Evolutionary conservation across 495 filamentous ascomycete genomes (phyloP).

Genomic region (Aspergillus kassunensis): DNA sequence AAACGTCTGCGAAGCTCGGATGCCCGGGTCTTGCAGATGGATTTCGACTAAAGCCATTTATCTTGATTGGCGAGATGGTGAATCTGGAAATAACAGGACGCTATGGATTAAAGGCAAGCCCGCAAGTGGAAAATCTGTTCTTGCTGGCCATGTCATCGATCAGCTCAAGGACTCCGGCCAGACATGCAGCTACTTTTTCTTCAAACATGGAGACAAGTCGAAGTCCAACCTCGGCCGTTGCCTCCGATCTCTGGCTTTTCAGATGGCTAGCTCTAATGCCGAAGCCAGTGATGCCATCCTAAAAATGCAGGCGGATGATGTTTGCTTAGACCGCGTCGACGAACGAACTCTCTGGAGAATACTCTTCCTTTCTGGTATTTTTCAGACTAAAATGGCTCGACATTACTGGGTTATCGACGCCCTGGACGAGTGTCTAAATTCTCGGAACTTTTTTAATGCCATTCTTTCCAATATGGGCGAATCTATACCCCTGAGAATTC

Average conservation of each 20-base stretch:
- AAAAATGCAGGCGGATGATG: conserved; percentile 18
- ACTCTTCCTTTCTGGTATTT: conserved; percentile 31
- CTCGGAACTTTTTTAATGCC: conserved; percentile 15
- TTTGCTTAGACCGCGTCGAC: conserved; percentile 22
- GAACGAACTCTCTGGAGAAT: conserved; percentile 35
- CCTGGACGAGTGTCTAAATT: conserved; percentile 34
- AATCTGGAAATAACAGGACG: conserved; percentile 13
- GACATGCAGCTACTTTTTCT: conserved; percentile 21
- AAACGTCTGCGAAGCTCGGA: conserved; percentile 33
- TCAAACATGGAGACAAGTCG: conserved; percentile 27
- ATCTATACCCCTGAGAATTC: conserved; percentile 24
- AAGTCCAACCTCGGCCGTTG: conserved; percentile 24
- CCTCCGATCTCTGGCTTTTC: conserved; percentile 36
- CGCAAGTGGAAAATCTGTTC: not conserved
- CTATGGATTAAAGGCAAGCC: conserved; percentile 21
- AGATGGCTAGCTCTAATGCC: conserved; percentile 28
- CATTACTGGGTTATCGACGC: conserved; percentile 45
- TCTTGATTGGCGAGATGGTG: conserved; percentile 23
- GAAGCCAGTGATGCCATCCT: conserved; percentile 20
- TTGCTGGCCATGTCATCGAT: conserved; percentile 1
- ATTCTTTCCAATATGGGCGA: conserved; percentile 24
- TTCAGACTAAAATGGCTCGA: conserved; percentile 10
- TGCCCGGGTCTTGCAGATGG: conserved; percentile 33
- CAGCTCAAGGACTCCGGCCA: not conserved
- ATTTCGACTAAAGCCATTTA: conserved; percentile 21